These are phyloP conservation scores for Rhizopogon roseolus DNA, from an alignment of 768 basidiomycete genomes.

Conservation along the genomic window DNA sequence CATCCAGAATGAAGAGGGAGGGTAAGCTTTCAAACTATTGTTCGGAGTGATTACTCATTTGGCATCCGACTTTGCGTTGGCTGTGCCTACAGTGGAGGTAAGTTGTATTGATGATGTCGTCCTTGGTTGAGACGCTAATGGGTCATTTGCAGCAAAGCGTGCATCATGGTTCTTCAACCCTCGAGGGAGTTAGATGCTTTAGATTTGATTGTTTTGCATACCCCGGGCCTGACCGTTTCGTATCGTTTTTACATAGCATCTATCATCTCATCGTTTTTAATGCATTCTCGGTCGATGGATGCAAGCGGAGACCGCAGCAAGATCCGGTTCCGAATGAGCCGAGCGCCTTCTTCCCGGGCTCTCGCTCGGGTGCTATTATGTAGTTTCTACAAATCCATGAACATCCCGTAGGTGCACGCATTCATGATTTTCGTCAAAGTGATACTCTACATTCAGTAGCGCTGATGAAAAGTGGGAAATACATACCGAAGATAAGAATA, in stretches of 20 bases:
- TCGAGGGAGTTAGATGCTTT: slow-evolving; percentile 41
- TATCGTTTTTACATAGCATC: slow-evolving; percentile 16
- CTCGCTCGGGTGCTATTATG: no score
- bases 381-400: neutral
- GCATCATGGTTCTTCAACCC: slow-evolving; percentile 94
- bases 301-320: neutral
- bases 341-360: no score
- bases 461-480: no score
- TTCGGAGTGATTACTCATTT: slow-evolving; percentile 14
- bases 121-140: slow-evolving; percentile 20
- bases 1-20: slow-evolving; percentile 78
- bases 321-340: no score
- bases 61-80: slow-evolving; percentile 11
- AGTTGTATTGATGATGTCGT: slow-evolving; percentile 11
- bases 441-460: no score
- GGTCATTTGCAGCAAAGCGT: slow-evolving; percentile 65
- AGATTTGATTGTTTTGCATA: slow-evolving; percentile 5
- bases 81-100: slow-evolving; percentile 29
- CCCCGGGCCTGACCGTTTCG: slow-evolving; percentile 2
- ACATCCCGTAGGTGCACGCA: slow-evolving; percentile 1
- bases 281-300: slow-evolving; percentile 10
- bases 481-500: neutral
- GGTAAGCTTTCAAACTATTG: slow-evolving; percentile 37
- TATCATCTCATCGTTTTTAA: slow-evolving; percentile 25
- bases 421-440: no score